These are phyloP conservation scores for Beauveria australis DNA, from an alignment of 2,329 filamentous ascomycete species.

Conservation along the genomic window DNA sequence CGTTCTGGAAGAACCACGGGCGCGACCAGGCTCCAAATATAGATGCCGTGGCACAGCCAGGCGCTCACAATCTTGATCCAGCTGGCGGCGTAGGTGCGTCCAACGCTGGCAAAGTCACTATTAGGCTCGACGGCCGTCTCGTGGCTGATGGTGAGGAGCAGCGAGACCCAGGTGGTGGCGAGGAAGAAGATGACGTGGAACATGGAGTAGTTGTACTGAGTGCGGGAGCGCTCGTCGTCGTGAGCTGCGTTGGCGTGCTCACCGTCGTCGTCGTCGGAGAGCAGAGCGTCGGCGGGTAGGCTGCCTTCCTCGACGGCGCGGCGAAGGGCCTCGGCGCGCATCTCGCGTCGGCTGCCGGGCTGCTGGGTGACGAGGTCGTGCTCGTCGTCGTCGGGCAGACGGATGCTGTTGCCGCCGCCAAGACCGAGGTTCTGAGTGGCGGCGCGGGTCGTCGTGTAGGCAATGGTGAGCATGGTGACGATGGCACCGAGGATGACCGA, in stretches of 20 bases:
- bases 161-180: constrained; percentile 92
- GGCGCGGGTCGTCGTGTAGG: constrained; percentile 93
- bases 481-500: constrained; percentile 89
- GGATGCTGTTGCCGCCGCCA: constrained; percentile 55
- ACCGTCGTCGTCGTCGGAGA: constrained; percentile 63
- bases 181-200: constrained; percentile 99
- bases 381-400: constrained; percentile 63
- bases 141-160: constrained; percentile 70
- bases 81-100: constrained; percentile 90
- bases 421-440: constrained; percentile 82
- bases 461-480: constrained; percentile 92
- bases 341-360: constrained; percentile 70
- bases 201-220: constrained; percentile 91
- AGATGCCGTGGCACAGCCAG: constrained; percentile 93
- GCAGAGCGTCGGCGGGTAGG: constrained; percentile 79
- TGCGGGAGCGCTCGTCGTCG: constrained; percentile 81
- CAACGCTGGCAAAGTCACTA: constrained; percentile 81
- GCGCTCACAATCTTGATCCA: constrained; percentile 99
- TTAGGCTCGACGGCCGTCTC: constrained; percentile 48
- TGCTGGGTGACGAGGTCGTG: constrained; percentile 86
- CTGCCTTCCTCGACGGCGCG: constrained; percentile 89
- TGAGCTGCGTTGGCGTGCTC: constrained; percentile 56
- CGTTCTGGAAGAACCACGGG: constrained; percentile 79
- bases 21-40: constrained; percentile 85
- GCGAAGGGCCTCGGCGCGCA: constrained; percentile 85